Evolutionary conservation across 345 rosid species (phyloP).

Genomic region (Isatis tinctoria): DNA sequence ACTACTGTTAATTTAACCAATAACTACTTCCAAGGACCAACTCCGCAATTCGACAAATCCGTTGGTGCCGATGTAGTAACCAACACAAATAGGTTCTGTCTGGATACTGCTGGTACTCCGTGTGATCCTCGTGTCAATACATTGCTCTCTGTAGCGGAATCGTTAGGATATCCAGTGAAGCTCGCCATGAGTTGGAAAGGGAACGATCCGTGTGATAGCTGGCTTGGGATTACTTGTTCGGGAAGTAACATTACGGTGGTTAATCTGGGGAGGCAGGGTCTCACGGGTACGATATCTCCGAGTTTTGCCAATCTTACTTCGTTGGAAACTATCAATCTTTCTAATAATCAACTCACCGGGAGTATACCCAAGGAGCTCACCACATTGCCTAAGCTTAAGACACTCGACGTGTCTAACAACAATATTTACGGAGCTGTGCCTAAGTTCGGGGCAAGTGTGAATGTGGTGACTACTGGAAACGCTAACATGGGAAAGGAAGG

Average conservation of each 20-base stretch:
- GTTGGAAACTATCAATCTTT: constrained; percentile 44
- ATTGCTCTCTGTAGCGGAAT: constrained; percentile 32
- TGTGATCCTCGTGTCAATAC: constrained; percentile 39
- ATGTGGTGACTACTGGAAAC: constrained; percentile 45
- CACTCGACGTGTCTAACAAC: constrained; percentile 66
- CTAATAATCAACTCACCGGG: constrained; percentile 51
- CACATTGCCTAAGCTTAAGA: constrained; percentile 41
- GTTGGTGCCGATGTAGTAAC: constrained; percentile 21
- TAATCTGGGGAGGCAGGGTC: constrained; percentile 45
- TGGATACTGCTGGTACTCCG: constrained; percentile 29
- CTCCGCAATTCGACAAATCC: constrained; percentile 26
- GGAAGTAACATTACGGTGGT: constrained; percentile 41
- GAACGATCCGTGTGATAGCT: constrained; percentile 55
- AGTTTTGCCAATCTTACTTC: constrained; percentile 44
- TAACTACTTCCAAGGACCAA: constrained; percentile 40
- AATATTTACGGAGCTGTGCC: constrained; percentile 50
- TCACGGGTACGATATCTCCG: constrained; percentile 60
- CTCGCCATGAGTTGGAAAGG: constrained; percentile 42
- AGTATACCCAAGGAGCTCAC: constrained; percentile 60
- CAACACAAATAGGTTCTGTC: constrained; percentile 36
- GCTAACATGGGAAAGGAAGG: constrained; percentile 40
- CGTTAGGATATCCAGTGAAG: constrained; percentile 31
- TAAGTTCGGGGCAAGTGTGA: constrained; percentile 36
- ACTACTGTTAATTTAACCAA: constrained; percentile 43
- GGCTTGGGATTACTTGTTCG: constrained; percentile 65